Conservation (phyloP, 2,329 filamentous ascomycete species). For the Teratosphaeria gauchensis region DNA sequence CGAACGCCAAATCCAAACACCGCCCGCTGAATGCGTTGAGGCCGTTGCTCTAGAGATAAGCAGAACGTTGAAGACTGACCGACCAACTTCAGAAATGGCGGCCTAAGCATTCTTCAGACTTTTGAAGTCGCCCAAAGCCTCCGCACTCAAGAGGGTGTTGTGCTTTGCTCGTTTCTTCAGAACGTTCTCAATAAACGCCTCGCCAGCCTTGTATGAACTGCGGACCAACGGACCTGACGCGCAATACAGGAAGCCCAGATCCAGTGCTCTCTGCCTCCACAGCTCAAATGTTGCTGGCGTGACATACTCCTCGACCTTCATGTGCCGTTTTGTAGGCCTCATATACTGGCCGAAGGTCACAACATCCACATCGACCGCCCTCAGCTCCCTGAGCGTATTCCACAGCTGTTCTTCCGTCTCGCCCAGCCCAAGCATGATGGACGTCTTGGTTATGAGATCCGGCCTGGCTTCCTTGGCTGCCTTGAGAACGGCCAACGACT, state of each 20-base stretch:
- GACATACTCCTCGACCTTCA: slow-evolving; percentile 93
- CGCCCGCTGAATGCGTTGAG: not conserved
- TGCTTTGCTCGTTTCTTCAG: slow-evolving; percentile 62
- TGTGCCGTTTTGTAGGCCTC: slow-evolving; percentile 94
- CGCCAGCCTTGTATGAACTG: slow-evolving; percentile 94
- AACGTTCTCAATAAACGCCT: slow-evolving; percentile 98
- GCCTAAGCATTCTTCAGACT: slow-evolving; percentile 3
- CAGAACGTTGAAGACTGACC: not conserved
- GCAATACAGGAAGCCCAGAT: slow-evolving; percentile 95
- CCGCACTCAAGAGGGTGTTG: slow-evolving; percentile 22
- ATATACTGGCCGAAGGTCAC: slow-evolving; percentile 99
- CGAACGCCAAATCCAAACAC: not conserved
- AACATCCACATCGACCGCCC: slow-evolving; percentile 75
- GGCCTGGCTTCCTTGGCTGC: slow-evolving; percentile 70
- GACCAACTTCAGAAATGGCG: not conserved
- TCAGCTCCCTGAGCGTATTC: slow-evolving; percentile 70
- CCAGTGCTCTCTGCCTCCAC: slow-evolving; percentile 81
- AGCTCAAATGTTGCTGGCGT: slow-evolving; percentile 84
- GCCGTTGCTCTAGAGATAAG: not conserved
- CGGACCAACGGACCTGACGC: slow-evolving; percentile 87
- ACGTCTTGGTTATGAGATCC: slow-evolving; percentile 93
- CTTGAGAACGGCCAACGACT: slow-evolving; percentile 69
- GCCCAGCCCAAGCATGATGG: slow-evolving; percentile 89
- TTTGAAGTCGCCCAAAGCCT: slow-evolving; percentile 17
- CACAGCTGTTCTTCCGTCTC: slow-evolving; percentile 82